A percentile compares a stretch with the other conserved stretches of the same genome.
phyloP scores from a whole-genome alignment of 2,329 filamentous ascomycete genomes.

The Aureobasidium sp. region DNA sequence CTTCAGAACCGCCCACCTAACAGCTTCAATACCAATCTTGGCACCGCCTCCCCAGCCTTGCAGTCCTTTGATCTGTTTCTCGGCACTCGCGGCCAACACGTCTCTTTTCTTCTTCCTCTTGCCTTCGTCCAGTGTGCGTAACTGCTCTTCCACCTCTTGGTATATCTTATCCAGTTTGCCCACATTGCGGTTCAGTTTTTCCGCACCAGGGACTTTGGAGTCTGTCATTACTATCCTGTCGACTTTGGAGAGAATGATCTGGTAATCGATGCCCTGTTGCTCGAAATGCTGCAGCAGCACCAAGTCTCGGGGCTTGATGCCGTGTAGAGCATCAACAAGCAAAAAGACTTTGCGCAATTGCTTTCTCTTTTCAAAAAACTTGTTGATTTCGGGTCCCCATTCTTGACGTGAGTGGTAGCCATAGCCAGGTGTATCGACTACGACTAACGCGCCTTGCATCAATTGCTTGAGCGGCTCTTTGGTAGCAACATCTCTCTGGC shows the following conservation, averaged over 20 bases:
- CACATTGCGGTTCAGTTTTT: background rate
- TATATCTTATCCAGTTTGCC: background rate
- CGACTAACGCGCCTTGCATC: conserved; percentile 41
- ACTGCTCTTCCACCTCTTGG: conserved; percentile 37
- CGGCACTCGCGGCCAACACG: conserved; percentile 52
- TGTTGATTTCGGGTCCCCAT: conserved; percentile 63
- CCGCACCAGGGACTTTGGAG: conserved; percentile 21
- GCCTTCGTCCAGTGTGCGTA: background rate
- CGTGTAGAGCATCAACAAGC: conserved; percentile 57
- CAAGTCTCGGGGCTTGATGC: conserved; percentile 55
- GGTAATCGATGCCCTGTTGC: conserved; percentile 52
- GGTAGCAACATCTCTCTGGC: conserved; percentile 20
- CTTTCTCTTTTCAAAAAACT: conserved; percentile 56
- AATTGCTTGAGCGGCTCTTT: conserved; percentile 35
- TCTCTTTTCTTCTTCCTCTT: conserved; percentile 32
- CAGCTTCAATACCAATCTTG: conserved; percentile 53
- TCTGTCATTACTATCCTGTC: conserved; percentile 47
- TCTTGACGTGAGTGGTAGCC: conserved; percentile 54
- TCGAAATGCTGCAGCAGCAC: conserved; percentile 52
- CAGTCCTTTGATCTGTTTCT: conserved; percentile 40
- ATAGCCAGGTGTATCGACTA: conserved; percentile 68
- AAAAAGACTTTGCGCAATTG: conserved; percentile 60
- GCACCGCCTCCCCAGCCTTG: conserved; percentile 44
- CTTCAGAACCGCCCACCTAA: conserved; percentile 58
- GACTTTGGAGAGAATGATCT: conserved; percentile 60